Conservation (phyloP, 2,329 filamentous ascomycete species). For the Scytalidium lignicola region DNA sequence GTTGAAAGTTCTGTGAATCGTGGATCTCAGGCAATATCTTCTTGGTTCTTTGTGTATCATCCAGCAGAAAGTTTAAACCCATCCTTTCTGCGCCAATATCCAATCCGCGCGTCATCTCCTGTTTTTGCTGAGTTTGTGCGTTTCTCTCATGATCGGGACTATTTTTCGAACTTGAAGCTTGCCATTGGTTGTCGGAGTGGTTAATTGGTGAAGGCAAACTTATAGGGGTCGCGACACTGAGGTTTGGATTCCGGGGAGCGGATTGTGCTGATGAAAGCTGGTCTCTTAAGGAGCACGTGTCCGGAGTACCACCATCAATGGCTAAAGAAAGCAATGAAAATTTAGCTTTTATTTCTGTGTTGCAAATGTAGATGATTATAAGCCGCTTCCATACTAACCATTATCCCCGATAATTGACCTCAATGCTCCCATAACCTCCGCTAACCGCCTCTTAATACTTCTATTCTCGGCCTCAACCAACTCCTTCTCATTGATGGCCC, state of each 20-base stretch:
- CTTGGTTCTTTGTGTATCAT: constrained; percentile 49
- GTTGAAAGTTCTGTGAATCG: constrained; percentile 33
- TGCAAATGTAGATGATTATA: neutral
- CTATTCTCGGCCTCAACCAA: constrained; percentile 73
- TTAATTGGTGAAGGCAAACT: constrained; percentile 32
- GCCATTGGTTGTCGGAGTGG: constrained; percentile 26
- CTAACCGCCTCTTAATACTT: constrained; percentile 66
- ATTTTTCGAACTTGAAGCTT: constrained; percentile 23
- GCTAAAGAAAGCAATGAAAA: neutral
- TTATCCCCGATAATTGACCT: constrained; percentile 47
- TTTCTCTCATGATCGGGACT: constrained; percentile 20
- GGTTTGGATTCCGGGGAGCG: constrained; percentile 13
- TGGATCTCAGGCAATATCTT: constrained; percentile 47
- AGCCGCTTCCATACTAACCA: constrained; percentile 16
- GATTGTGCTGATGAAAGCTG: neutral
- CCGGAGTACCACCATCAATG: neutral
- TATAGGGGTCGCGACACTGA: constrained; percentile 34
- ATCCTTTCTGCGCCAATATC: constrained; percentile 62
- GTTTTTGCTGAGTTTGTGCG: constrained; percentile 39
- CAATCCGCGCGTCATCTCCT: constrained; percentile 48
- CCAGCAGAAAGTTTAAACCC: constrained; percentile 68
- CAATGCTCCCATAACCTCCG: constrained; percentile 57
- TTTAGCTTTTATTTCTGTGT: neutral
- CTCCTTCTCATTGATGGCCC: constrained; percentile 70
- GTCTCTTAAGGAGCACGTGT: neutral